phyloP scores from a whole-genome alignment of 2,329 filamentous ascomycete genomes.

The Paracoccidioides lutzii region DNA sequence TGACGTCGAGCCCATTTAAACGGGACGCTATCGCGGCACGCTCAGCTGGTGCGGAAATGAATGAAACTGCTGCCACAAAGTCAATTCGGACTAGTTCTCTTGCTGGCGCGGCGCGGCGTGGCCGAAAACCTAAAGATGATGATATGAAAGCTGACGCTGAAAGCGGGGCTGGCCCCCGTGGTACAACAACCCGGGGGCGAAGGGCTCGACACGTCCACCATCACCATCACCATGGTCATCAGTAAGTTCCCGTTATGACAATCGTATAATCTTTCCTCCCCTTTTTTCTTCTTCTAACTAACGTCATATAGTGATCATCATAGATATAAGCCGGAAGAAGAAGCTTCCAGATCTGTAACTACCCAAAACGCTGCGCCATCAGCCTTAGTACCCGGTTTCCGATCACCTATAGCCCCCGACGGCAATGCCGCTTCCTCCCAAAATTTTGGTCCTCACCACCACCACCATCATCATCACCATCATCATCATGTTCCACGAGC shows the following conservation, averaged over 20 bases:
- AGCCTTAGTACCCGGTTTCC: constrained; percentile 3
- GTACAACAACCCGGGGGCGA: constrained; percentile 56
- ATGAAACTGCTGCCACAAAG: constrained; percentile 30
- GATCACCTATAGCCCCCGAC: constrained; percentile 20
- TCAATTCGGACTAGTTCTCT: constrained; percentile 16
- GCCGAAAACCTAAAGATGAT: constrained; percentile 63
- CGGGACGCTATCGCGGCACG: constrained; percentile 37
- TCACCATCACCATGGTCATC: constrained; percentile 47
- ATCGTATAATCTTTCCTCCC: neutral
- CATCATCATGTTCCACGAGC: constrained; percentile 23
- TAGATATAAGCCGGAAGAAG: constrained; percentile 41
- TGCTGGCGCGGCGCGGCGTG: constrained; percentile 43
- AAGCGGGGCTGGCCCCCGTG: constrained; percentile 47
- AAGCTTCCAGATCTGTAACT: constrained; percentile 19
- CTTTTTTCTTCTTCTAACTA: neutral
- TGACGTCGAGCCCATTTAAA: constrained; percentile 39
- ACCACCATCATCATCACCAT: constrained; percentile 36
- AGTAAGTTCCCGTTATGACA: constrained; percentile 30
- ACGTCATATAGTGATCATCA: constrained; percentile 34
- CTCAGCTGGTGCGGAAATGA: constrained; percentile 27
- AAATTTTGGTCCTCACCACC: constrained; percentile 25
- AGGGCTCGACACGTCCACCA: constrained; percentile 42
- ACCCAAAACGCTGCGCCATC: neutral
- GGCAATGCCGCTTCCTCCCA: constrained; percentile 6
- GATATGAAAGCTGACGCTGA: constrained; percentile 43